phyloP scores from a whole-genome alignment of 2,329 filamentous ascomycete species.

The Ceratocystis ficicola region DNA sequence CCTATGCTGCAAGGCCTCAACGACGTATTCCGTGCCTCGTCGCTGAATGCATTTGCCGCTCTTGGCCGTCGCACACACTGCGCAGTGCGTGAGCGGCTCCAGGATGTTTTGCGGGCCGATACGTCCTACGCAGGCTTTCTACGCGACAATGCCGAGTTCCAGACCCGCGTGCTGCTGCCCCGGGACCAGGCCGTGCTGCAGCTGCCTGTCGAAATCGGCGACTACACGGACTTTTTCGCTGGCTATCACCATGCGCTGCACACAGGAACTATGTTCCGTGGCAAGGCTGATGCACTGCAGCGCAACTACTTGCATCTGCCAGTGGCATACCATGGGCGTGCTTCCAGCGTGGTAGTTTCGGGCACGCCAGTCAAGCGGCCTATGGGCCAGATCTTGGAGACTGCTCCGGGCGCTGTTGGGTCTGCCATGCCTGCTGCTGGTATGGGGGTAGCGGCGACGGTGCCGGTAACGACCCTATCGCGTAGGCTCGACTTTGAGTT shows the following conservation, averaged over 20 bases:
- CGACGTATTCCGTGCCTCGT: slow-evolving; percentile 33
- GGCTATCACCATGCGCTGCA: slow-evolving; percentile 58
- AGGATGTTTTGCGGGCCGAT: slow-evolving; percentile 44
- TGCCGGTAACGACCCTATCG: slow-evolving; percentile 15
- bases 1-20: slow-evolving; percentile 12
- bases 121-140: slow-evolving; percentile 28
- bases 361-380: slow-evolving; percentile 55
- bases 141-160: slow-evolving; percentile 6
- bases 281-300: slow-evolving; percentile 55
- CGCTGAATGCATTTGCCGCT: slow-evolving; percentile 57
- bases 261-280: slow-evolving; percentile 54
- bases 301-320: slow-evolving; percentile 64
- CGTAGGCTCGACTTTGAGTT: slow-evolving; percentile 53
- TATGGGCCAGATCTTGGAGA: slow-evolving; percentile 49
- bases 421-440: neutral
- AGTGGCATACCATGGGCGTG: slow-evolving; percentile 61
- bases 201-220: slow-evolving; percentile 58
- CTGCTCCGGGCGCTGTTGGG: neutral
- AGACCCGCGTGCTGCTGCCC: neutral
- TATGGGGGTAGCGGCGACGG: neutral
- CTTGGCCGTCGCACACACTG: slow-evolving; percentile 52
- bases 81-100: slow-evolving; percentile 54
- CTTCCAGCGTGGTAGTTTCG: slow-evolving; percentile 57
- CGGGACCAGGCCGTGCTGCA: slow-evolving; percentile 30
- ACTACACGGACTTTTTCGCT: slow-evolving; percentile 68